Conservation (phyloP, 805 yeast genomes). For the Pichia cephalocereana region DNA sequence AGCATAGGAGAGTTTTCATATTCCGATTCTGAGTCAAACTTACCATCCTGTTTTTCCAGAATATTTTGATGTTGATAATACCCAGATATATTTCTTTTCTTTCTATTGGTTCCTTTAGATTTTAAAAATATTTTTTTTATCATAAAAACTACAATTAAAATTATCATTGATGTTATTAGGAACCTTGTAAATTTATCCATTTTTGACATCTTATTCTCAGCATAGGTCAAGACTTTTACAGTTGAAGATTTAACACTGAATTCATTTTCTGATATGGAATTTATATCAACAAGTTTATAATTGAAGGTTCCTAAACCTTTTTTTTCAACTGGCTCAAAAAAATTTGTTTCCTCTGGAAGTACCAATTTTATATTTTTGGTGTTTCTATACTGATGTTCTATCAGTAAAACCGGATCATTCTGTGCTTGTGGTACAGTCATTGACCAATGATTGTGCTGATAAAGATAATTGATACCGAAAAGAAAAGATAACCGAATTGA, state of each 20-base stretch:
- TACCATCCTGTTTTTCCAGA: too few relatives aligned
- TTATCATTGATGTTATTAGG: neutral
- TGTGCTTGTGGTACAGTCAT: slow-evolving; percentile 27
- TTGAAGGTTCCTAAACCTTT: slow-evolving; percentile 24
- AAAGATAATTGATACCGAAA: too few relatives aligned
- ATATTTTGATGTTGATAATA: too few relatives aligned
- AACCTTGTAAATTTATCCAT: neutral
- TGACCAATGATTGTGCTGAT: neutral
- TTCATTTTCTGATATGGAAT: slow-evolving; percentile 1
- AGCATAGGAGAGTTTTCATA: too few relatives aligned
- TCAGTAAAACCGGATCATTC: slow-evolving; percentile 24
- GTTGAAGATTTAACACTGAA: neutral
- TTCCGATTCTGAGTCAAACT: too few relatives aligned
- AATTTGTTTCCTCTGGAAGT: slow-evolving; percentile 19
- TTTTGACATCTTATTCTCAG: neutral
- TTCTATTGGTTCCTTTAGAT: neutral
- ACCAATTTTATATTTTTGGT: slow-evolving; percentile 18
- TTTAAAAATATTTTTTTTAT: neutral
- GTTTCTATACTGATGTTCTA: slow-evolving; percentile 27
- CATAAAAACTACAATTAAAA: neutral
- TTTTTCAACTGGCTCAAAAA: slow-evolving; percentile 23
- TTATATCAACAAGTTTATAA: slow-evolving; percentile 17
- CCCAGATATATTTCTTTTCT: neutral
- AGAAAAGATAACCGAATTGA: too few relatives aligned
- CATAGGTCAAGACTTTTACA: neutral